These are phyloP conservation scores for Chaetomium globosum DNA, from an alignment of 2,329 filamentous ascomycete species.

Conservation along the genomic window DNA sequence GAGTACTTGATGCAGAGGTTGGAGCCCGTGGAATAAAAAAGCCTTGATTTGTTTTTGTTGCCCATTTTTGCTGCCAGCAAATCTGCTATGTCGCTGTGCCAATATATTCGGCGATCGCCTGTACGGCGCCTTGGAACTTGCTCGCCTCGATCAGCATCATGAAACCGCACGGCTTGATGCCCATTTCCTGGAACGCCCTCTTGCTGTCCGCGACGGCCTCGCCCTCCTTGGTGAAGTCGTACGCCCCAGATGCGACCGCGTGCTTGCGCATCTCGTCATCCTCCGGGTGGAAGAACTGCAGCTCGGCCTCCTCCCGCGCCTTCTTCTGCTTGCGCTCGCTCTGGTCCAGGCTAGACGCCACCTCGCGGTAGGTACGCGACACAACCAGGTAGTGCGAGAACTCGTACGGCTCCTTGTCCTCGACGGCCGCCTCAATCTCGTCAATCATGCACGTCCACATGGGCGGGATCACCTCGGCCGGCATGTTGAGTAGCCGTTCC, in stretches of 20 bases:
- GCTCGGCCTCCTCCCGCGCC: constrained; percentile 59
- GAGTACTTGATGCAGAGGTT: constrained; percentile 97
- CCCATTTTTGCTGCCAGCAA: constrained; percentile 8
- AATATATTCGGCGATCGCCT: constrained; percentile 75
- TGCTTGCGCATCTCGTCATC: constrained; percentile 85
- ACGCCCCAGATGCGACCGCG: constrained; percentile 69
- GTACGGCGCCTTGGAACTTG: constrained; percentile 75
- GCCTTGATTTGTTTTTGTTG: constrained; percentile 2
- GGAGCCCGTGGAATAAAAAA: constrained; percentile 44
- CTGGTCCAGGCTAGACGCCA: constrained; percentile 76
- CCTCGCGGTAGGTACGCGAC: constrained; percentile 89
- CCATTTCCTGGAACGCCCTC: constrained; percentile 90
- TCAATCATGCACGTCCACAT: constrained; percentile 94
- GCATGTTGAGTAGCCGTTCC: constrained; percentile 94
- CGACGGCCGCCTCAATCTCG: constrained; percentile 83
- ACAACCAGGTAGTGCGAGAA: constrained; percentile 93
- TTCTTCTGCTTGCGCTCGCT: constrained; percentile 69
- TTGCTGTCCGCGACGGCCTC: constrained; percentile 87
- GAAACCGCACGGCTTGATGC: constrained; percentile 80
- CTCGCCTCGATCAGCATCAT: constrained; percentile 81
- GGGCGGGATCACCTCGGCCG: constrained; percentile 86
- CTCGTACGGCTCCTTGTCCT: constrained; percentile 87
- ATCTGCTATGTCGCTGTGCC: constrained; percentile 41
- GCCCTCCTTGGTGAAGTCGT: constrained; percentile 77
- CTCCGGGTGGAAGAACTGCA: constrained; percentile 93